A percentile compares a stretch with the other conserved stretches of the same genome.
Evolutionary conservation across 345 rosid genomes (phyloP).

Genomic region (Trapa incisa): DNA sequence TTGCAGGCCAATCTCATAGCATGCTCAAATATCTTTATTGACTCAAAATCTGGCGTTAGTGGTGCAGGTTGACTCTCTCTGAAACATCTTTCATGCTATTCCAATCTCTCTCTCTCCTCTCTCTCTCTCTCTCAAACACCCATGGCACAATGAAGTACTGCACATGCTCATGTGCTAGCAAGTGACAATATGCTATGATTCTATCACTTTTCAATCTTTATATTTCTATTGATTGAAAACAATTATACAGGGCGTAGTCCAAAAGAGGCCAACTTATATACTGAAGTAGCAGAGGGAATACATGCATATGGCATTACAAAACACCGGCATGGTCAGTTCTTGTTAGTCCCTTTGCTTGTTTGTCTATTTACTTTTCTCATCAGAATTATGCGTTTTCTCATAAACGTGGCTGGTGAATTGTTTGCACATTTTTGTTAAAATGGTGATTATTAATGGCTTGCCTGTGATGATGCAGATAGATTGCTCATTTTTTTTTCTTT

Average conservation of each 20-base stretch:
- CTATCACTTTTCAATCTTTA: slow-evolving; percentile 7
- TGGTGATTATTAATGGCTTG: not conserved
- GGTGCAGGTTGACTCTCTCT: slow-evolving; percentile 69
- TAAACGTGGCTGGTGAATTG: not conserved
- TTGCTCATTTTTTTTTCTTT: not conserved
- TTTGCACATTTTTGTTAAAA: not conserved
- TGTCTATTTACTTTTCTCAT: not conserved
- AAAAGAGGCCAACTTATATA: slow-evolving; percentile 67
- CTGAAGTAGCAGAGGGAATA: slow-evolving; percentile 87
- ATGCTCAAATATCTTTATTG: slow-evolving; percentile 53
- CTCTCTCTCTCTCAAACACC: no score
- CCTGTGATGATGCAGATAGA: not conserved
- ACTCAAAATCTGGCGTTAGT: slow-evolving; percentile 92
- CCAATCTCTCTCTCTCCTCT: not conserved
- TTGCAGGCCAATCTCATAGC: slow-evolving; percentile 72
- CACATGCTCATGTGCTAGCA: not conserved
- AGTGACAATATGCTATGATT: not conserved
- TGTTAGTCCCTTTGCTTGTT: not conserved
- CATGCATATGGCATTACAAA: slow-evolving; percentile 79
- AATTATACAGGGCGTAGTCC: slow-evolving; percentile 78
- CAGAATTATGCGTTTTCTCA: not conserved
- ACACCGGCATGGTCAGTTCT: slow-evolving; percentile 80
- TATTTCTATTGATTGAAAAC: not conserved
- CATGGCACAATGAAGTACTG: not conserved
- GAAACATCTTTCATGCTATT: not conserved